These are phyloP conservation scores for Scheffersomyces coipomensis DNA, from an alignment of 805 yeast genomes.

Conservation along the genomic window DNA sequence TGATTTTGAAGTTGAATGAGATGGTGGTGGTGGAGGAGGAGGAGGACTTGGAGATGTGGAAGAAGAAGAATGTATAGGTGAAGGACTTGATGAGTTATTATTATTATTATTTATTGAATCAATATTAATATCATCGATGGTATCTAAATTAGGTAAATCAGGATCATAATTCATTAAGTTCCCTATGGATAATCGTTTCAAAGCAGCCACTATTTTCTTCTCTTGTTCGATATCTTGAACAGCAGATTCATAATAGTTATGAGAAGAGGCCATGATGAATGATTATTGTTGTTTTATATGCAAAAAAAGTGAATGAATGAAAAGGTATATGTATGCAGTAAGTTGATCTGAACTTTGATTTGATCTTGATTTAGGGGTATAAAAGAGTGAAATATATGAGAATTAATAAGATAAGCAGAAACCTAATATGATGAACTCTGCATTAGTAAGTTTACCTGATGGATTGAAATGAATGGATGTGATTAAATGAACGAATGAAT, in stretches of 20 bases:
- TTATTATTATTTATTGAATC: conserved; percentile 12
- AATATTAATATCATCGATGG: conserved; percentile 15
- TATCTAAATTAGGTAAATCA: conserved; percentile 53
- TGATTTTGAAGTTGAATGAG: too few species aligned
- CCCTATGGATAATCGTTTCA: conserved; percentile 74
- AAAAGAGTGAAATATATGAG: too few species aligned
- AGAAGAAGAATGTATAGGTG: too few species aligned
- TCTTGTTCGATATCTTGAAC: conserved; percentile 78
- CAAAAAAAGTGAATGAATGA: neutral
- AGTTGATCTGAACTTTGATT: too few species aligned
- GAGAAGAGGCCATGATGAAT: neutral
- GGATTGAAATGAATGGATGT: too few species aligned
- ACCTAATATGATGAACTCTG: too few species aligned
- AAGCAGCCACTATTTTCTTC: conserved; percentile 66
- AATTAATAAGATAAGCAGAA: too few species aligned
- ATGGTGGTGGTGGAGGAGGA: neutral
- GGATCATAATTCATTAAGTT: conserved; percentile 62
- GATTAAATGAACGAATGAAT: too few species aligned
- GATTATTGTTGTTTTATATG: neutral
- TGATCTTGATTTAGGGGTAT: too few species aligned
- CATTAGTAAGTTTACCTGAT: too few species aligned
- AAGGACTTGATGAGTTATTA: neutral
- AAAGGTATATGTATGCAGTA: too few species aligned
- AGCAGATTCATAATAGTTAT: conserved; percentile 48
- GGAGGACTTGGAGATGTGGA: neutral